Evolutionary conservation across 768 basidiomycete species (phyloP), one percentile per base, ranked within the genome.

Genomic region (Tubosaeta brunneosetosa): DNA sequence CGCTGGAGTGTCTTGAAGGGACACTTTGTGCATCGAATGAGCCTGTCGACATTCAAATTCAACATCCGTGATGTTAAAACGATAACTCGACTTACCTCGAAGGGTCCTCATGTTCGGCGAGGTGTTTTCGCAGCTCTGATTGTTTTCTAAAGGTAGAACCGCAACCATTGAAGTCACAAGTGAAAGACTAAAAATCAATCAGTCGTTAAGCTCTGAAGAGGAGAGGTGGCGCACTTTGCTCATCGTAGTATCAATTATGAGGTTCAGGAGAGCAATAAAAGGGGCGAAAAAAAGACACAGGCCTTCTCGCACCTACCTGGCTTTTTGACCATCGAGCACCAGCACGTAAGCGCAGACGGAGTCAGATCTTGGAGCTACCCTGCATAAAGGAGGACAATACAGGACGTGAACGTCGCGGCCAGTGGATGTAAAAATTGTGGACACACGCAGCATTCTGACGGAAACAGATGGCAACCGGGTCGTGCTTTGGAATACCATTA

Each of bases 201-300:
- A 29, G 17, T 48, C 12, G 27, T 10, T 16, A 9, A 16, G 40
- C 32, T 17, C 5, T 29, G 4, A 47, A 31, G 7, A 36, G 22
- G 37, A 17, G 36, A 17, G 13, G 13, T 17, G 32, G 36, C 52
- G 3, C 38, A 53, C 60, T 16, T 56, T 57, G 1, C 31, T 4
- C 57, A 54, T 60, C 16, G 34, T 9, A 22, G 22, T 22, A 22
- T 22, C 22, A 22, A 22, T 22, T 22, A 22, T 22, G 22, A 22
- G 22, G 22, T 22, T 22, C 22, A 22, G 22, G 22, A 22, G 22
- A 3, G 22, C 22, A 22, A 22, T 22, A 22, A 22, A 22, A 22
- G 22, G 22, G 22, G 22, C 22, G 22, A 22, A 3, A 22, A 22
- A 22, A 22, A 22, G 22, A 22, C 22, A 22, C 22, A 22, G 22